Evolutionary conservation across 23 red algal species (phyloP).

Genomic region (Gracilaria domingensis): DNA sequence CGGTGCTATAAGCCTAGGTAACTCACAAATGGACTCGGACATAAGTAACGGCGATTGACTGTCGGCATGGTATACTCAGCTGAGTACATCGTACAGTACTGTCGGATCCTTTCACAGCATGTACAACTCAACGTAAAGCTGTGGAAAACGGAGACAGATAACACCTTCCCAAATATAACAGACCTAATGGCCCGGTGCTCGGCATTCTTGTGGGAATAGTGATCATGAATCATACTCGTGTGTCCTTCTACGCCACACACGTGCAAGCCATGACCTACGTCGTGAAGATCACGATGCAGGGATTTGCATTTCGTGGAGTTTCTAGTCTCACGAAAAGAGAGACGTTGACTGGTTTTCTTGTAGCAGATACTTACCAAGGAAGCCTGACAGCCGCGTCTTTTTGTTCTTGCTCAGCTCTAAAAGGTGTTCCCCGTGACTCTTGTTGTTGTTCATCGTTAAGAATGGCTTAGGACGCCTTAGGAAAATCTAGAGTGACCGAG

Average conservation of each 20-base stretch:
- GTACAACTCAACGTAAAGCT: background rate
- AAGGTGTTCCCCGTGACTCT: background rate
- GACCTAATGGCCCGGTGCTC: constrained; percentile 5
- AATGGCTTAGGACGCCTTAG: constrained; percentile 11
- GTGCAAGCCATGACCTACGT: background rate
- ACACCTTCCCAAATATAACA: background rate
- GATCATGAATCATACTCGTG: constrained; percentile 10
- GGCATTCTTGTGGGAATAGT: background rate
- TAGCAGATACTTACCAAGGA: background rate
- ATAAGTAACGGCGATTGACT: background rate
- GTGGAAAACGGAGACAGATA: constrained; percentile 13
- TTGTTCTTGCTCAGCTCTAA: background rate
- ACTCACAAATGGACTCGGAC: background rate
- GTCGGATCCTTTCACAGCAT: background rate
- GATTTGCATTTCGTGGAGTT: background rate
- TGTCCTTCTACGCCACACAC: constrained; percentile 5
- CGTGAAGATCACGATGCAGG: background rate
- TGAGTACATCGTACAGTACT: background rate
- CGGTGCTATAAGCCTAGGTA: background rate
- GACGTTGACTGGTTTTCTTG: background rate
- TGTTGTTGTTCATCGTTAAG: background rate
- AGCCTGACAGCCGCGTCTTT: constrained; percentile 6
- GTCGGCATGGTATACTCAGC: background rate
- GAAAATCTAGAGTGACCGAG: background rate
- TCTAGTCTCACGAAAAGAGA: background rate